A percentile compares a stretch with the other conserved stretches of the same genome.
phyloP scores from a whole-genome alignment of 2,329 filamentous ascomycete species.

The Diaporthe sp. region DNA sequence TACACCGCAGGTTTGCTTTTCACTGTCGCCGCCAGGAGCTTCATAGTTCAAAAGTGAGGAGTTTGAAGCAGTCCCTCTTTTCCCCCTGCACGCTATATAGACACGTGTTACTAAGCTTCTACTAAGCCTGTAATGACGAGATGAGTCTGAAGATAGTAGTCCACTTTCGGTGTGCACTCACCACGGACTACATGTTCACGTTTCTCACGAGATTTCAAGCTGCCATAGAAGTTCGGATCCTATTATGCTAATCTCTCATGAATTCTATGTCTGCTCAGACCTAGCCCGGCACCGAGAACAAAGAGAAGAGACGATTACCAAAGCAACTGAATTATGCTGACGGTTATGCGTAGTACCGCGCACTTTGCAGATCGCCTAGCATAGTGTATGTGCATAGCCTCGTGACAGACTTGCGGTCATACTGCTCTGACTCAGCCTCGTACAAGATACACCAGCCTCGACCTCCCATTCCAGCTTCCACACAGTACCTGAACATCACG shows the following conservation, averaged over 20 bases:
- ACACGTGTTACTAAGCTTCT: conserved; percentile 12
- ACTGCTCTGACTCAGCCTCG: background rate
- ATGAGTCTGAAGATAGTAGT: background rate
- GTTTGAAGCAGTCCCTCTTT: background rate
- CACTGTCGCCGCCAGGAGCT: background rate
- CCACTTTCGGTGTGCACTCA: background rate
- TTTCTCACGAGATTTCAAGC: background rate
- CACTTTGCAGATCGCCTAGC: background rate
- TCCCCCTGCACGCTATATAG: background rate
- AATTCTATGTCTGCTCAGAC: background rate
- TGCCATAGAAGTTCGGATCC: too few species aligned
- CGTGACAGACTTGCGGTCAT: background rate
- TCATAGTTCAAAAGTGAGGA: background rate
- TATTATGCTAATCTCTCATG: too few species aligned
- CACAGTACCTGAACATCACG: background rate
- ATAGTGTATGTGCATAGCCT: background rate
- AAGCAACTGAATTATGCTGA: background rate
- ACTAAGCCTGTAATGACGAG: background rate
- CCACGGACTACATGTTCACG: background rate
- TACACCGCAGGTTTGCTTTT: background rate
- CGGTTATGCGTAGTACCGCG: background rate
- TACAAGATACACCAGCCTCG: background rate
- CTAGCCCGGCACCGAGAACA: too few species aligned
- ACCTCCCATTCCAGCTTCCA: too few species aligned
- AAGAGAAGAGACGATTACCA: background rate